Evolutionary conservation across 1,139 yeast genomes (phyloP).

Genomic region (Taphrina betulina): DNA sequence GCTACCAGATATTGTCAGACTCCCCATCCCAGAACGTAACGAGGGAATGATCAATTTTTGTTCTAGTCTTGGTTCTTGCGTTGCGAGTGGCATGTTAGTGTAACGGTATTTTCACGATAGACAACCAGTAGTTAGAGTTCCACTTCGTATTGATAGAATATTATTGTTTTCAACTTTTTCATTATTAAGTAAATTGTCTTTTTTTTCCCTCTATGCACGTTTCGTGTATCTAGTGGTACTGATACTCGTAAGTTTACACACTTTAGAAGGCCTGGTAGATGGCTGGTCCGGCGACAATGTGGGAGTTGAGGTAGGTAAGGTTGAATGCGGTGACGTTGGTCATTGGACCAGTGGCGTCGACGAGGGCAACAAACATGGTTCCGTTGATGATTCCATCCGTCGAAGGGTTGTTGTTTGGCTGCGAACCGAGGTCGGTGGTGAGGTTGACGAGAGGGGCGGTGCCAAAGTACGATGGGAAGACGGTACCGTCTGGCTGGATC

Average conservation of each 20-base stretch:
- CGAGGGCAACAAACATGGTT: constrained; percentile 34
- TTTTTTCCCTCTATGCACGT: too few relatives aligned
- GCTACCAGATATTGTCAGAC: neutral
- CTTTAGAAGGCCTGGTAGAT: constrained; percentile 33
- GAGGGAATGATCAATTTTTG: too few relatives aligned
- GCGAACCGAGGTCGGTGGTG: constrained; percentile 9
- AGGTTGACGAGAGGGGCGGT: constrained; percentile 14
- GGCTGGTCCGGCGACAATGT: constrained; percentile 37
- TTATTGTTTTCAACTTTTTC: too few relatives aligned
- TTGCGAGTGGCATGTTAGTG: too few relatives aligned
- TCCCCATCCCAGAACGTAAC: too few relatives aligned
- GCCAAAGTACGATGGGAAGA: constrained; percentile 33
- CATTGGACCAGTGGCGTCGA: constrained; percentile 33
- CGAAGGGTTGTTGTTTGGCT: constrained; percentile 23
- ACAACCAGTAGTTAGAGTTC: too few relatives aligned
- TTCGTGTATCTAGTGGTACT: too few relatives aligned
- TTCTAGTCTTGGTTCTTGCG: too few relatives aligned
- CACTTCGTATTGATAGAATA: too few relatives aligned
- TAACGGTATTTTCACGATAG: too few relatives aligned
- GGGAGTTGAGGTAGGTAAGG: constrained; percentile 33
- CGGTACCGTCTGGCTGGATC: constrained; percentile 33
- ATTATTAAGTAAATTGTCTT: too few relatives aligned
- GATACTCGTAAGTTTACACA: too few relatives aligned
- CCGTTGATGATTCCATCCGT: constrained; percentile 34
- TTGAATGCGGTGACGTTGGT: constrained; percentile 34